A percentile compares a stretch with the other conserved stretches of the same genome.
phyloP scores from a whole-genome alignment of 805 yeast genomes.

The Ogataea nakhonphanomensis region DNA sequence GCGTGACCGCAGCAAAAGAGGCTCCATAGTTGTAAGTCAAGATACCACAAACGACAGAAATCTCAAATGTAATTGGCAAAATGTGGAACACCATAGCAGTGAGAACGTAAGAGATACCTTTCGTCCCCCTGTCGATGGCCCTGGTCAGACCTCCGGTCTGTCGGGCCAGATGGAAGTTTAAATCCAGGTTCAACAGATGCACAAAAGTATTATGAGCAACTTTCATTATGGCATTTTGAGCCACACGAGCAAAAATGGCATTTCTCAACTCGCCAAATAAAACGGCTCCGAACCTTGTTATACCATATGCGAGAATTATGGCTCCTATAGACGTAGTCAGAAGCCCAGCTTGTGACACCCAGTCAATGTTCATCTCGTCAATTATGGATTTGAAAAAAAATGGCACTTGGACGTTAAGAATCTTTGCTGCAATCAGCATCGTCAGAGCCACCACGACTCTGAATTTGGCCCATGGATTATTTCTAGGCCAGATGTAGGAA shows the following conservation, averaged over 20 bases:
- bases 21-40: slow-evolving; percentile 89
- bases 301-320: slow-evolving; percentile 81
- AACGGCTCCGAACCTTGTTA: slow-evolving; percentile 91
- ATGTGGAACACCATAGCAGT: slow-evolving; percentile 98
- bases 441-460: slow-evolving; percentile 76
- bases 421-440: slow-evolving; percentile 73
- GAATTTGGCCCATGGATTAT: slow-evolving; percentile 58
- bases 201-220: slow-evolving; percentile 86
- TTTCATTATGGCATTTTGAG: slow-evolving; percentile 87
- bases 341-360: slow-evolving; percentile 62
- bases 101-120: slow-evolving; percentile 90
- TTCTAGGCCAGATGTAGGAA: slow-evolving; percentile 78
- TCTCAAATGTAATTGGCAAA: slow-evolving; percentile 88
- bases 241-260: slow-evolving; percentile 93
- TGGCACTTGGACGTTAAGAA: slow-evolving; percentile 93
- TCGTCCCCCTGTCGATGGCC: slow-evolving; percentile 96
- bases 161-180: slow-evolving; percentile 82
- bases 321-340: slow-evolving; percentile 63
- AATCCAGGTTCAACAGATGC: slow-evolving; percentile 79
- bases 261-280: slow-evolving; percentile 91
- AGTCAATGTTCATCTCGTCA: slow-evolving; percentile 90
- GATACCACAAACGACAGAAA: slow-evolving; percentile 88
- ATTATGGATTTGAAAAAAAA: slow-evolving; percentile 86
- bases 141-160: slow-evolving; percentile 96
- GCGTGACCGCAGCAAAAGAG: slow-evolving; percentile 84